phyloP scores from a whole-genome alignment of 2,329 filamentous ascomycete species.

The Botrytis pseudocinerea region DNA sequence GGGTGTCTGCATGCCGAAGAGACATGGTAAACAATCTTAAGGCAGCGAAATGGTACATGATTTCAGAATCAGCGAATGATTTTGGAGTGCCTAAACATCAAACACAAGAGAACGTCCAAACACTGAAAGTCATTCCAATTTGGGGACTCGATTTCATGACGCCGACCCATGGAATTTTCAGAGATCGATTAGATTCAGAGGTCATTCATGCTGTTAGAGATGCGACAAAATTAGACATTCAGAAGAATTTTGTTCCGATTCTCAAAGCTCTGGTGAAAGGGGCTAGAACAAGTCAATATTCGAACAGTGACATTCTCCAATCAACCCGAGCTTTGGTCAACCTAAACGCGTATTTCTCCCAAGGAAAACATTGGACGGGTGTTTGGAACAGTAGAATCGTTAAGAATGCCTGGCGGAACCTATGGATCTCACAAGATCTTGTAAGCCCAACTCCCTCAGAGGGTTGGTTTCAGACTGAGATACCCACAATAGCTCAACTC shows the following conservation, averaged over 20 bases:
- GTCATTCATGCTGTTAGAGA: constrained; percentile 47
- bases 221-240: constrained; percentile 48
- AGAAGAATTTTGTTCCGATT: constrained; percentile 55
- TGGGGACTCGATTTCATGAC: constrained; percentile 53
- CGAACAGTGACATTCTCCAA: constrained; percentile 49
- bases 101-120: constrained; percentile 52
- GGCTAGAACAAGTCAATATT: constrained; percentile 49
- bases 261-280: constrained; percentile 52
- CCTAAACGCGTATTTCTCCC: constrained; percentile 40
- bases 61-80: constrained; percentile 53
- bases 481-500: constrained; percentile 48
- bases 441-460: constrained; percentile 45
- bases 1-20: constrained; percentile 52
- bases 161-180: constrained; percentile 51
- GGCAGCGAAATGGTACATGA: constrained; percentile 52
- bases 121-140: constrained; percentile 50
- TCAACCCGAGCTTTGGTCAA: constrained; percentile 35
- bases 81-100: constrained; percentile 52
- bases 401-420: constrained; percentile 48
- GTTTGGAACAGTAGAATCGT: constrained; percentile 50
- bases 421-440: constrained; percentile 49
- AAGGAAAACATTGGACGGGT: constrained; percentile 48
- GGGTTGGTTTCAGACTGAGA: constrained; percentile 48
- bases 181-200: constrained; percentile 51
- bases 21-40: constrained; percentile 52